Base-by-base conservation (phyloP, 2,329 filamentous ascomycete genomes). In the Neoscytalidium dimidiatum region DNA sequence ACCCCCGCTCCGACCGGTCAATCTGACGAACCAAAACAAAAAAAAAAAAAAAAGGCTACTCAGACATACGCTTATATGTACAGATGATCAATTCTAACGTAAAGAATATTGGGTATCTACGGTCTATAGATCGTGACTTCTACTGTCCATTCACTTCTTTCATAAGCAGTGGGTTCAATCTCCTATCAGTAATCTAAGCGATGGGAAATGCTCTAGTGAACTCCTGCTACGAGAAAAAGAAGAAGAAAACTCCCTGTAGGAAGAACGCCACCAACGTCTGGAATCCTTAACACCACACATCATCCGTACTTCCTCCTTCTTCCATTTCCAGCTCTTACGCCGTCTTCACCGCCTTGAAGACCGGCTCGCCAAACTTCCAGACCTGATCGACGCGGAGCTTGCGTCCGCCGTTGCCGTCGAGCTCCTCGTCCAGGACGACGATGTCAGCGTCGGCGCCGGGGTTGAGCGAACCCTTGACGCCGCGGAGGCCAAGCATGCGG, bases 301-400 rank as follows among this genome's bases (percentile, higher is more conserved):
- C n/a, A n/a, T n/a, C n/a, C n/a, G n/a, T n/a, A n/a, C n/a, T n/a
- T n/a, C n/a, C n/a, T n/a, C n/a, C n/a, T n/a, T n/a, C n/a, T n/a
- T n/a, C n/a, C n/a, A n/a, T n/a, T n/a, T n/a, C n/a, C n/a, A n/a
- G n/a, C n/a, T n/a, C n/a, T 31, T 41, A 33, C 6, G 41, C 41
- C 28, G 19, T 48, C 41, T 46, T 48, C 38, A 46, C n/a, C 19
- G 28, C 19, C n/a, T 64, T 23, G 44, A 51, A 65, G 17, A 52
- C 63, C 3, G 28, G 33, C 35, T 60, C 33, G 19, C 91, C 90
- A 80, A 92, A 92, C 78, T 93, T 93, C 90, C 90, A 93, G 21
- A 92, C 90, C 77, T 92, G 86, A 66, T 92, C 88, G n/a, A 93
- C 82, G 11, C 84, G 80, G 44, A 94, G 78, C 65, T 82, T 83